Percentiles rank a stretch among this genome's conserved stretches.
These are phyloP conservation scores for Kwoniella newhampshirensis DNA, from an alignment of 768 basidiomycete genomes.

Conservation along the genomic window DNA sequence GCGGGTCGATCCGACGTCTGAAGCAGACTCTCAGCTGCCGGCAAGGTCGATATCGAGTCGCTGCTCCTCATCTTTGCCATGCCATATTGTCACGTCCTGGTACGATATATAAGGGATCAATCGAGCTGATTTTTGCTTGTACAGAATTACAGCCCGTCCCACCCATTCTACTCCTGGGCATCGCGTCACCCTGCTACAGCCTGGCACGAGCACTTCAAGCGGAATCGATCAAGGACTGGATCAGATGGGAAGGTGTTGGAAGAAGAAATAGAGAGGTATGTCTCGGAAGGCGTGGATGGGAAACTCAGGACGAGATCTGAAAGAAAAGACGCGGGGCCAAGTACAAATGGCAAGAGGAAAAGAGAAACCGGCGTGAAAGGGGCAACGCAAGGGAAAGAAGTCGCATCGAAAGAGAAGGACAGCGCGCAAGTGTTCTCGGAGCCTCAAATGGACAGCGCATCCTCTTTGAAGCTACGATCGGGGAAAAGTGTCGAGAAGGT, in stretches of 20 bases:
- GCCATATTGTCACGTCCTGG: too few relatives aligned
- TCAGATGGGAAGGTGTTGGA: slow-evolving; percentile 16
- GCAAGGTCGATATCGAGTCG: too few relatives aligned
- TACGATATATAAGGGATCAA: too few relatives aligned
- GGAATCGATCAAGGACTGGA: slow-evolving; percentile 3
- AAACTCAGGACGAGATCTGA: slow-evolving; percentile 4
- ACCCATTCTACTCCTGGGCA: slow-evolving; percentile 4
- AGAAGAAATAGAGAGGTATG: slow-evolving; percentile 17
- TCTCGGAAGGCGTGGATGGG: slow-evolving; percentile 5
- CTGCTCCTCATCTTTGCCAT: too few relatives aligned
- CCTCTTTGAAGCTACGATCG: too few relatives aligned
- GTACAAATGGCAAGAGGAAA: not conserved
- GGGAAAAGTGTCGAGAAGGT: too few relatives aligned
- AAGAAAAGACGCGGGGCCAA: slow-evolving; percentile 1
- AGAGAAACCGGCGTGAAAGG: not conserved
- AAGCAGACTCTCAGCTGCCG: too few relatives aligned
- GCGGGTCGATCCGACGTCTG: too few relatives aligned
- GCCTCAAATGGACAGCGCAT: too few relatives aligned
- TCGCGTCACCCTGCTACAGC: slow-evolving; percentile 16
- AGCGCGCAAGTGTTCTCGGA: too few relatives aligned
- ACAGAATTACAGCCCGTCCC: not conserved
- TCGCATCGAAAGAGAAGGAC: too few relatives aligned
- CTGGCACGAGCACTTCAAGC: slow-evolving; percentile 27
- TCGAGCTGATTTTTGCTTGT: not conserved
- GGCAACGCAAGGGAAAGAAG: not conserved